Evolutionary conservation across 2,329 filamentous ascomycete species (phyloP).

Genomic region (Cytospora piceae): DNA sequence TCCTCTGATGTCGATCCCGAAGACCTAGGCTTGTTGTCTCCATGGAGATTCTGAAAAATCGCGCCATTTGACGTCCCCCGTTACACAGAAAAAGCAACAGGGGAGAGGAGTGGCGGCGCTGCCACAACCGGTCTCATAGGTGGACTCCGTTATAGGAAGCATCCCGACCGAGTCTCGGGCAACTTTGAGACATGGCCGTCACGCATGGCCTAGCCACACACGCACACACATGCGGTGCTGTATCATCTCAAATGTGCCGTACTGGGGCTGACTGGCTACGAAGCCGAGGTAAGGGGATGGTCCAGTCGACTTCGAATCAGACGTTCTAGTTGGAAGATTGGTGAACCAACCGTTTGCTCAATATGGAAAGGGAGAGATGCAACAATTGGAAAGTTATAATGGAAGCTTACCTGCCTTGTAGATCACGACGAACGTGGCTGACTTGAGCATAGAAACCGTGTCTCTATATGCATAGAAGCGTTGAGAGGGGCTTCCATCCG

Average conservation of each 20-base stretch:
- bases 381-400: not conserved
- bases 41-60: not conserved
- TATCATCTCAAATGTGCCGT: constrained; percentile 7
- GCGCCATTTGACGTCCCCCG: not conserved
- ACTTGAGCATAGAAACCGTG: not conserved
- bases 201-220: constrained; percentile 7
- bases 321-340: constrained; percentile 1
- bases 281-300: constrained; percentile 1
- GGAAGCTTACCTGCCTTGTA: not conserved
- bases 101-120: not conserved
- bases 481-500: constrained; percentile 1
- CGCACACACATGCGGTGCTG: not conserved
- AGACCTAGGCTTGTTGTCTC: not conserved
- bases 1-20: not conserved
- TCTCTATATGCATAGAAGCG: not conserved
- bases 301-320: not conserved
- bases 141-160: not conserved
- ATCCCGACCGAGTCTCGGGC: constrained; percentile 11
- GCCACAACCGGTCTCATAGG: constrained; percentile 4
- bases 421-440: constrained; percentile 15
- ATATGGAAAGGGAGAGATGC: not conserved
- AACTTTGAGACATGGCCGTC: constrained; percentile 20
- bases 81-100: constrained; percentile 2
- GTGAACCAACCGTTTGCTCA: constrained; percentile 7
- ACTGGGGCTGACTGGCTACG: constrained; percentile 16